Evolutionary conservation across 371 early-diverging fungal species (phyloP).

Genomic region (Amoeboradix gromovi): DNA sequence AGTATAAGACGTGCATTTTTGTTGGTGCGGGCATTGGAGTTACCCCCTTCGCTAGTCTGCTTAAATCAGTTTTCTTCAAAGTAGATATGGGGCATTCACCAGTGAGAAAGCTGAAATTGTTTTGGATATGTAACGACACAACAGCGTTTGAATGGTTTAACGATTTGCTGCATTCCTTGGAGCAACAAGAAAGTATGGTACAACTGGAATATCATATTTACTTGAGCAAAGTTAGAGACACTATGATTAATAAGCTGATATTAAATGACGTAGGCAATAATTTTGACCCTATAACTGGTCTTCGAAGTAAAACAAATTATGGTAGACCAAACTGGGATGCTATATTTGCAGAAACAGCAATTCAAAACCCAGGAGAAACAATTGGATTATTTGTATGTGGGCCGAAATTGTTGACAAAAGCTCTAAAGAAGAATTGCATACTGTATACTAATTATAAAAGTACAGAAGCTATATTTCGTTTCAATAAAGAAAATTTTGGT

Average conservation of each 20-base stretch:
- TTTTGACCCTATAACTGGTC: slow-evolving; percentile 18
- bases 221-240: neutral
- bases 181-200: neutral
- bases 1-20: slow-evolving; percentile 41
- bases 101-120: neutral
- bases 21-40: slow-evolving; percentile 54
- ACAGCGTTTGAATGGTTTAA: slow-evolving; percentile 1
- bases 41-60: slow-evolving; percentile 35
- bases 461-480: slow-evolving; percentile 13
- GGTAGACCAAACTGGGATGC: slow-evolving; percentile 12
- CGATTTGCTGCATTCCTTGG: slow-evolving; percentile 1
- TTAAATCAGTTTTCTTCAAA: slow-evolving; percentile 25
- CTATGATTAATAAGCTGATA: neutral
- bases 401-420: slow-evolving; percentile 21
- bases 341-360: slow-evolving; percentile 8
- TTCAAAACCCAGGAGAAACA: slow-evolving; percentile 8
- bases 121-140: neutral
- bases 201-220: slow-evolving; percentile 1
- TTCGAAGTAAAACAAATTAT: slow-evolving; percentile 16
- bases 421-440: slow-evolving; percentile 14
- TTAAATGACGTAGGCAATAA: slow-evolving; percentile 9
- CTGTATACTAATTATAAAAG: slow-evolving; percentile 6
- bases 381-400: slow-evolving; percentile 39
- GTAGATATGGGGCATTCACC: neutral
- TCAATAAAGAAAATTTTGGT: slow-evolving; percentile 22